Percentiles rank a stretch among this genome's conserved stretches.
These are phyloP conservation scores for Paraphoma chrysanthemicola DNA, from an alignment of 2,329 filamentous ascomycete genomes.

Conservation along the genomic window DNA sequence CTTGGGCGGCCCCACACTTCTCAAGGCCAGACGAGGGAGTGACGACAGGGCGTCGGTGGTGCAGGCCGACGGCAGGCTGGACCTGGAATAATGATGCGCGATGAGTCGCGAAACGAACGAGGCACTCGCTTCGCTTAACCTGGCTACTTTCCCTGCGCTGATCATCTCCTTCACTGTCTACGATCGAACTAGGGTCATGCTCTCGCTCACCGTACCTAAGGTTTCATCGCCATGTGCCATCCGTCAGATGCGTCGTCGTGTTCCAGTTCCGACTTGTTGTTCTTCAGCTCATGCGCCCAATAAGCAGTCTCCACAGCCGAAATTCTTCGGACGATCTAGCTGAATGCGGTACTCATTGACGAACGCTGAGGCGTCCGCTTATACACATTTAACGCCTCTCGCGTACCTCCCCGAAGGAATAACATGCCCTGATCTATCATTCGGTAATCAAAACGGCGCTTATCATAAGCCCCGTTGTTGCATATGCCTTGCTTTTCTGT, in stretches of 20 bases:
- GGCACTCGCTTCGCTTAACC: constrained; percentile 22
- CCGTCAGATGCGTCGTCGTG: constrained; percentile 17
- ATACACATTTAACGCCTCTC: constrained; percentile 32
- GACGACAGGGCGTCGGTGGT: constrained; percentile 16
- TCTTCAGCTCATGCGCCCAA: constrained; percentile 28
- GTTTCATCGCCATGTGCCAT: constrained; percentile 38
- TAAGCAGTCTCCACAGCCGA: constrained; percentile 31
- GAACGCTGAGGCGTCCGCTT: constrained; percentile 32
- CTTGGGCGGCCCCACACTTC: constrained; percentile 11
- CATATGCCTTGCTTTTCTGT: constrained; percentile 27
- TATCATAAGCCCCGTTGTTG: constrained; percentile 21
- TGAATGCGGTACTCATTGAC: constrained; percentile 35
- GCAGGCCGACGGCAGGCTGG: constrained; percentile 12
- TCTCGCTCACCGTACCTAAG: constrained; percentile 21
- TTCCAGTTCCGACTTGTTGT: constrained; percentile 9
- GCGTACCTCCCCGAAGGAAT: constrained; percentile 20
- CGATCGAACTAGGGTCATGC: constrained; percentile 13
- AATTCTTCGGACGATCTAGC: constrained; percentile 26
- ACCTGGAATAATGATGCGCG: constrained; percentile 1
- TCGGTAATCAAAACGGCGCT: constrained; percentile 18
- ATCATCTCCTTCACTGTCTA: constrained; percentile 21
- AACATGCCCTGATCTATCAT: constrained; percentile 12
- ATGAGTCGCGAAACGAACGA: constrained; percentile 9
- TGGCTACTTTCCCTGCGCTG: constrained; percentile 16
- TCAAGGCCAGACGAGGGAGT: constrained; percentile 13